Evolutionary conservation across 2,329 filamentous ascomycete species (phyloP).

Genomic region (Cadophora sp.): DNA sequence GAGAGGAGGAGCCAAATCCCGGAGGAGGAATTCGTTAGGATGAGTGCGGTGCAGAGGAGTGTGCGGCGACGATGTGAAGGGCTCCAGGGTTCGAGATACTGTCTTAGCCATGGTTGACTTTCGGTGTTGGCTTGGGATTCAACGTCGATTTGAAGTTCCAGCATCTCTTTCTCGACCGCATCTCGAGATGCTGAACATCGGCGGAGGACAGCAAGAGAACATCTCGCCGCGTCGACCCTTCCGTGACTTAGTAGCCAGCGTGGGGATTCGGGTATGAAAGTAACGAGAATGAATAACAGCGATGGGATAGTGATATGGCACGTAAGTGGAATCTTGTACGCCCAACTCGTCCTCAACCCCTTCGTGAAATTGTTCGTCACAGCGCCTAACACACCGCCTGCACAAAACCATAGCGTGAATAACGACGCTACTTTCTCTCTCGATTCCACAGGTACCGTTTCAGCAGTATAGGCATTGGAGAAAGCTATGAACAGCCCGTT

Average conservation of each 20-base stretch:
- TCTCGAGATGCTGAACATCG: background rate
- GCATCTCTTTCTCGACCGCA: background rate
- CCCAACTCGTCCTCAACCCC: background rate
- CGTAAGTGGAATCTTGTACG: conserved; percentile 4
- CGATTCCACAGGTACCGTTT: background rate
- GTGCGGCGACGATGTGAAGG: background rate
- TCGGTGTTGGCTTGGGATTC: background rate
- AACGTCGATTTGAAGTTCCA: background rate
- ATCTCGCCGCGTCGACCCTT: background rate
- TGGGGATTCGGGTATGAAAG: conserved; percentile 1
- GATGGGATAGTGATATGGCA: conserved; percentile 7
- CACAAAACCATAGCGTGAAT: background rate
- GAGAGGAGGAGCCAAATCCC: conserved; percentile 42
- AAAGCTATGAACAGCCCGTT: conserved; percentile 12
- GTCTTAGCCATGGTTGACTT: background rate
- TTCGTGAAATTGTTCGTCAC: conserved; percentile 10
- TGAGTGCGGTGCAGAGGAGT: conserved; percentile 22
- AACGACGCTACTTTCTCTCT: background rate
- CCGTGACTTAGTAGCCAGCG: background rate
- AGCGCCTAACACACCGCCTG: conserved; percentile 7
- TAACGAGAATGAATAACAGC: background rate
- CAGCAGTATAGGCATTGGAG: background rate
- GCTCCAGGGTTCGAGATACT: background rate
- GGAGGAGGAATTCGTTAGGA: conserved; percentile 39
- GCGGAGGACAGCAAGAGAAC: background rate